A percentile compares a stretch with the other conserved stretches of the same genome.
Evolutionary conservation across 331 rosid species (phyloP).

Genomic region (Malus hybrid): DNA sequence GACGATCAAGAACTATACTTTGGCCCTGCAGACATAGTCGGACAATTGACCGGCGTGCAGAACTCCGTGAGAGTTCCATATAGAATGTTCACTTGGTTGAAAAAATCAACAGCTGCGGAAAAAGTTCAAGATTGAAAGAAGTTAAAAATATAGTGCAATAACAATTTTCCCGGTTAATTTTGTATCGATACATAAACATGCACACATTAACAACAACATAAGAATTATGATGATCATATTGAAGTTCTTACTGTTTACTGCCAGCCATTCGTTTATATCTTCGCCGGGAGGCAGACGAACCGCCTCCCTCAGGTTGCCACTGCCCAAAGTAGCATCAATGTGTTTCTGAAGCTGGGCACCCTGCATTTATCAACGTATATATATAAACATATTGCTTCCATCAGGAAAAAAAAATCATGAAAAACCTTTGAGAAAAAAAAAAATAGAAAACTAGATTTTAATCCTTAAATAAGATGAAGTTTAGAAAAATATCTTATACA

Average conservation of each 20-base stretch:
- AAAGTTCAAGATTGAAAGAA: background rate
- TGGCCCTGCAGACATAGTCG: constrained; percentile 76
- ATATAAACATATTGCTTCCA: background rate
- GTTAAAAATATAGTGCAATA: background rate
- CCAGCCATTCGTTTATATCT: constrained; percentile 70
- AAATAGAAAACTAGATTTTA: background rate
- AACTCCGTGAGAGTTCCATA: constrained; percentile 82
- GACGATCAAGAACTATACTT: constrained; percentile 39
- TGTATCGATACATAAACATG: background rate
- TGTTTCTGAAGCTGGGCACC: constrained; percentile 81
- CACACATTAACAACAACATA: background rate
- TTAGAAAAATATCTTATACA: no score
- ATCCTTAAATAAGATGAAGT: no score
- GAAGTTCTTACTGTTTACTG: constrained; percentile 55
- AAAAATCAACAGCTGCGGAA: constrained; percentile 76
- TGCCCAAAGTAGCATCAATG: constrained; percentile 72
- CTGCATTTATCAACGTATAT: constrained; percentile 23
- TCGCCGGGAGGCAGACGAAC: constrained; percentile 76
- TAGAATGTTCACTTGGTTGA: constrained; percentile 80
- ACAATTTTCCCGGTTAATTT: background rate
- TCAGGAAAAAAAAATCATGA: background rate
- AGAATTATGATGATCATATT: background rate
- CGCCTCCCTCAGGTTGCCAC: constrained; percentile 77
- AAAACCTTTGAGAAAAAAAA: background rate
- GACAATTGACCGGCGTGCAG: constrained; percentile 69